Percentiles rank a stretch among this genome's conserved stretches.
phyloP scores from a whole-genome alignment of 2,329 filamentous ascomycete genomes.

The Monosporascus sp. region DNA sequence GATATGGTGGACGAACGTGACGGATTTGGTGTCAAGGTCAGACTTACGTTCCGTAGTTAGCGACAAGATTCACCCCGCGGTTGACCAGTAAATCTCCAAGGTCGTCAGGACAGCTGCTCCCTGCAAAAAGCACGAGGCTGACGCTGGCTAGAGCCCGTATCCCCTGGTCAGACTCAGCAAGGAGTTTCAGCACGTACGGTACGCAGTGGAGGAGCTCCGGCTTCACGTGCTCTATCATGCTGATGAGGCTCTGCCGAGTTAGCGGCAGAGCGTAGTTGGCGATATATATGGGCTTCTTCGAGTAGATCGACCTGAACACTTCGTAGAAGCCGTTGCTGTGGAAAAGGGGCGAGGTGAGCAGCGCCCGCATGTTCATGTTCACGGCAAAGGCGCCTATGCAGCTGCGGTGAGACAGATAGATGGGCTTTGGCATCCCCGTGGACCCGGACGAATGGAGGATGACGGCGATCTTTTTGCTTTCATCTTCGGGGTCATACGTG shows the following conservation, averaged over 20 bases:
- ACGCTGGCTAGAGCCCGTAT: conserved; percentile 36
- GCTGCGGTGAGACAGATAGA: conserved; percentile 44
- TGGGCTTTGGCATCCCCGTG: conserved; percentile 52
- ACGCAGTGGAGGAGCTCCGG: conserved; percentile 50
- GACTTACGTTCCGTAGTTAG: conserved; percentile 44
- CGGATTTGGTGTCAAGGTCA: background rate
- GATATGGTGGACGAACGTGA: background rate
- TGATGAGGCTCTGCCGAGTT: conserved; percentile 37
- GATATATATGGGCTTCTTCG: conserved; percentile 40
- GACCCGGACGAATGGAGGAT: conserved; percentile 39
- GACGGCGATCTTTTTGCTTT: conserved; percentile 13
- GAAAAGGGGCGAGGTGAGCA: conserved; percentile 45
- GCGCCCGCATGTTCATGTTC: conserved; percentile 36
- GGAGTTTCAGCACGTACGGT: conserved; percentile 52
- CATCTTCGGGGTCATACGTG: conserved; percentile 7
- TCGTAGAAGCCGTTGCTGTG: conserved; percentile 47
- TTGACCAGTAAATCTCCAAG: conserved; percentile 43
- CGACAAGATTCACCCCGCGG: conserved; percentile 43
- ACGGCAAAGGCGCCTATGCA: conserved; percentile 39
- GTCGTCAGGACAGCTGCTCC: conserved; percentile 48
- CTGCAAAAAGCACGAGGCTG: conserved; percentile 44
- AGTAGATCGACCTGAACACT: conserved; percentile 41
- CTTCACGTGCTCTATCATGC: conserved; percentile 32
- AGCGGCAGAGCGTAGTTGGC: conserved; percentile 45
- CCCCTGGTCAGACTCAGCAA: conserved; percentile 48